These are phyloP conservation scores for Auricularia cornea DNA, from an alignment of 768 basidiomycete genomes.

Conservation along the genomic window DNA sequence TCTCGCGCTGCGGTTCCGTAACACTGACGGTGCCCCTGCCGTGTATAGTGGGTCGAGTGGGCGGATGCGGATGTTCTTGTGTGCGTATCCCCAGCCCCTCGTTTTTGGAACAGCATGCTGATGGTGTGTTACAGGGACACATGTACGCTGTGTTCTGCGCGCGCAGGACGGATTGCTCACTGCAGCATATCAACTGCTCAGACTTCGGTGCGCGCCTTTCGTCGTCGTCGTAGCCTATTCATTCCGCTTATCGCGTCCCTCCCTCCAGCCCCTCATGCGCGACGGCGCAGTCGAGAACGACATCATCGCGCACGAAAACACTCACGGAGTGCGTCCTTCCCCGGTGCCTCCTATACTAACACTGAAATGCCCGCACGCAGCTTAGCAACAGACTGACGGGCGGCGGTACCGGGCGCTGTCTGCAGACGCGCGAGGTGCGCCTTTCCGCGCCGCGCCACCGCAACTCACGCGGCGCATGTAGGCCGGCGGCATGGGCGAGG, in stretches of 20 bases:
- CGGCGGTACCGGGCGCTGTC: constrained; percentile 49
- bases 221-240: no score
- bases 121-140: no score
- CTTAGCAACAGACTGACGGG: constrained; percentile 42
- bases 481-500: constrained; percentile 61
- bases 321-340: constrained; percentile 18
- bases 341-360: no score
- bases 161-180: no score
- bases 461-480: no score
- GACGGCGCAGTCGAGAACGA: constrained; percentile 62
- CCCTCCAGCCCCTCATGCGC: constrained; percentile 36
- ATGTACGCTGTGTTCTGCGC: no score
- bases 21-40: no score
- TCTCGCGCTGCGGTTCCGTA: no score
- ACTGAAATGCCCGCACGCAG: not conserved
- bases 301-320: constrained; percentile 42
- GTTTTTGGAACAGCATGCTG: not conserved
- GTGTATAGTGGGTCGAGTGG: constrained; percentile 27
- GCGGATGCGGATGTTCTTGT: constrained; percentile 35
- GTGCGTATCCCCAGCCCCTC: constrained; percentile 26
- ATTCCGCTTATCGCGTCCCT: constrained; percentile 15
- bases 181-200: no score
- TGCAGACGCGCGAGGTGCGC: constrained; percentile 43
- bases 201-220: no score
- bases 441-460: no score